Percentiles rank a stretch among this genome's conserved stretches.
Conservation (phyloP, 257 asterid species). For the Przewalskia tangutica region DNA sequence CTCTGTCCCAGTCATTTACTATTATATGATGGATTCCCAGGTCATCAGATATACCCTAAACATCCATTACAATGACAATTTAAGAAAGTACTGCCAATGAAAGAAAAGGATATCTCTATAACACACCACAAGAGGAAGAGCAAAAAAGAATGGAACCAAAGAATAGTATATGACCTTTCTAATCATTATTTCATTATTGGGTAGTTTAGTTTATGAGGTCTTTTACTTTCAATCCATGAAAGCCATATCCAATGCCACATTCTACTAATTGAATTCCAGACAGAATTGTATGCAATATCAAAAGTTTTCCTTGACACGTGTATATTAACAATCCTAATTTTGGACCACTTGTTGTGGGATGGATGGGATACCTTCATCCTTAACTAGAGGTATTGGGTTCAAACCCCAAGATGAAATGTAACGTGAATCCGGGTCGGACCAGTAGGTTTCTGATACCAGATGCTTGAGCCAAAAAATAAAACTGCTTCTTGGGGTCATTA, state of each 20-base stretch:
- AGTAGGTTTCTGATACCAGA: neutral
- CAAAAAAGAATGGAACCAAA: neutral
- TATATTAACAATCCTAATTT: neutral
- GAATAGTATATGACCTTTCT: neutral
- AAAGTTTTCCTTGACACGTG: neutral
- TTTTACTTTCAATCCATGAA: neutral
- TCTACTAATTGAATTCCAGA: neutral
- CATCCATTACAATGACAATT: neutral
- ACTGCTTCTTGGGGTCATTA: no score
- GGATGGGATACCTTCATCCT: neutral
- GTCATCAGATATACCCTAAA: slow-evolving; percentile 62
- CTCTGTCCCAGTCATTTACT: slow-evolving; percentile 88
- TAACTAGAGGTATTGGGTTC: neutral
- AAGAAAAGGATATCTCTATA: neutral
- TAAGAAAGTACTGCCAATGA: neutral
- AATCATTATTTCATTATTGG: neutral
- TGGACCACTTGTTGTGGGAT: neutral
- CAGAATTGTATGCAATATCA: neutral
- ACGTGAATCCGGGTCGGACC: neutral
- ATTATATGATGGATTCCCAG: slow-evolving; percentile 91
- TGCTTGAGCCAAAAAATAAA: no score
- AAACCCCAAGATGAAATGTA: neutral
- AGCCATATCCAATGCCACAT: neutral
- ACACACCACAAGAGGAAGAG: neutral
- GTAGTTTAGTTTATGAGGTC: neutral